These are phyloP conservation scores for Aspergillus luchuensis DNA, from an alignment of 2,329 filamentous ascomycete species.

Conservation along the genomic window DNA sequence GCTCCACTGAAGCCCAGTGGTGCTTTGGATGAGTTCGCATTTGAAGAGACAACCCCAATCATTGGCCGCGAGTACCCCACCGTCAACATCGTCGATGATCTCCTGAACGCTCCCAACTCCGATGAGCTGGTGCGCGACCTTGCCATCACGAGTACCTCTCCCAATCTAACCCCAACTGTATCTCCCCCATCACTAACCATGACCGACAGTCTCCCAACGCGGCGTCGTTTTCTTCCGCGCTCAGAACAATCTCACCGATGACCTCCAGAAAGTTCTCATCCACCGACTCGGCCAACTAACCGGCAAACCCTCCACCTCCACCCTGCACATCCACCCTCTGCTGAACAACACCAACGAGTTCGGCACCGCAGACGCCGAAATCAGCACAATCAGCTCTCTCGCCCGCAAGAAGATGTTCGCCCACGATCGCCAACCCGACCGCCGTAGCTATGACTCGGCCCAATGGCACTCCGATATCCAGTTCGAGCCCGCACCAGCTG, in stretches of 20 bases:
- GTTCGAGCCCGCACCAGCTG: conserved; percentile 64
- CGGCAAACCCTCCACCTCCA: conserved; percentile 60
- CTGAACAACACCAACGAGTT: conserved; percentile 58
- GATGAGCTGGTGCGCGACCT: conserved; percentile 67
- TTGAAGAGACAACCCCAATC: conserved; percentile 45
- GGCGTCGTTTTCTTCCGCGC: conserved; percentile 71
- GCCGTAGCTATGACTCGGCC: background rate
- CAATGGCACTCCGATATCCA: conserved; percentile 62
- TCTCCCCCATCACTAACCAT: background rate
- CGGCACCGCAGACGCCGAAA: conserved; percentile 59
- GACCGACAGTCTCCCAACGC: conserved; percentile 61
- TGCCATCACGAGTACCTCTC: conserved; percentile 61
- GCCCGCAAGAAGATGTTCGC: conserved; percentile 53
- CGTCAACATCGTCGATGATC: conserved; percentile 50
- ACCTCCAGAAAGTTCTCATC: conserved; percentile 66
- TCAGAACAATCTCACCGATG: conserved; percentile 62
- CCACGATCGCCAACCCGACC: background rate
- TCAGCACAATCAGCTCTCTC: conserved; percentile 64
- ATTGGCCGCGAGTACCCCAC: conserved; percentile 47
- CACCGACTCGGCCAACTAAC: conserved; percentile 61
- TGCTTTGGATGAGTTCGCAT: conserved; percentile 43
- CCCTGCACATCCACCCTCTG: conserved; percentile 63
- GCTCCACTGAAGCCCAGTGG: conserved; percentile 37
- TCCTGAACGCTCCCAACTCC: conserved; percentile 61
- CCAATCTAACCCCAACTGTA: background rate